Percentiles rank a stretch among this genome's conserved stretches.
phyloP scores from a whole-genome alignment of 1,284 basidiomycete species.

The Sphaerobolus stellatus region DNA sequence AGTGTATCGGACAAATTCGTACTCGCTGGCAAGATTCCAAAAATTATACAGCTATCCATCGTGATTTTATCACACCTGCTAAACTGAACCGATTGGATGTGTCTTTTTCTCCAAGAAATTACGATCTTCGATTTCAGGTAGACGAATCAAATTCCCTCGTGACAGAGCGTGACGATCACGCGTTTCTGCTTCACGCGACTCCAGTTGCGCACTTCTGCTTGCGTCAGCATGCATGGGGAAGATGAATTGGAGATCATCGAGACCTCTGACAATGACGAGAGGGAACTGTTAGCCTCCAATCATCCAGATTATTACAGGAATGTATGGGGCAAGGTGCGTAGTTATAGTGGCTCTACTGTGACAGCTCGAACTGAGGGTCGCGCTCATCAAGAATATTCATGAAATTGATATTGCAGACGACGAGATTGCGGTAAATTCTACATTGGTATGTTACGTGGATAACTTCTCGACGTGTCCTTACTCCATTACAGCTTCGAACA shows the following conservation, averaged over 20 bases:
- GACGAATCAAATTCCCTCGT: too few species aligned
- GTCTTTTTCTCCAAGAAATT: too few species aligned
- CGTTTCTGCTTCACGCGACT: neutral
- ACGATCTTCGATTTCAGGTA: too few species aligned
- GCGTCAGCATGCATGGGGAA: neutral
- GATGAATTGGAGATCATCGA: conserved; percentile 46
- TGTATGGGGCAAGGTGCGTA: neutral
- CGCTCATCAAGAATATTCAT: conserved; percentile 35
- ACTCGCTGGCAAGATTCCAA: too few species aligned
- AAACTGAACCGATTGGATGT: too few species aligned
- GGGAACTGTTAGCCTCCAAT: conserved; percentile 36
- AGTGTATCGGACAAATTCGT: too few species aligned
- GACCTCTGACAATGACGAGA: conserved; percentile 60
- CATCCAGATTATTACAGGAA: conserved; percentile 1
- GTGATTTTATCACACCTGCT: too few species aligned
- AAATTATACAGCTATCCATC: too few species aligned
- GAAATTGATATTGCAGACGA: conserved; percentile 17
- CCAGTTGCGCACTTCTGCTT: neutral
- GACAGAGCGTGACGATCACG: too few species aligned
- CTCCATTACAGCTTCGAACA: too few species aligned
- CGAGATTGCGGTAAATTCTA: neutral
- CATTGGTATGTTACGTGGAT: too few species aligned
- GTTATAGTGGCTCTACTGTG: conserved; percentile 8
- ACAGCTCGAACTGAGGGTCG: conserved; percentile 5
- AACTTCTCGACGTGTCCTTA: too few species aligned